A percentile compares a stretch with the other conserved stretches of the same genome.
phyloP scores from a whole-genome alignment of 2,329 filamentous ascomycete species.

The Emmonsiellopsis sp. region DNA sequence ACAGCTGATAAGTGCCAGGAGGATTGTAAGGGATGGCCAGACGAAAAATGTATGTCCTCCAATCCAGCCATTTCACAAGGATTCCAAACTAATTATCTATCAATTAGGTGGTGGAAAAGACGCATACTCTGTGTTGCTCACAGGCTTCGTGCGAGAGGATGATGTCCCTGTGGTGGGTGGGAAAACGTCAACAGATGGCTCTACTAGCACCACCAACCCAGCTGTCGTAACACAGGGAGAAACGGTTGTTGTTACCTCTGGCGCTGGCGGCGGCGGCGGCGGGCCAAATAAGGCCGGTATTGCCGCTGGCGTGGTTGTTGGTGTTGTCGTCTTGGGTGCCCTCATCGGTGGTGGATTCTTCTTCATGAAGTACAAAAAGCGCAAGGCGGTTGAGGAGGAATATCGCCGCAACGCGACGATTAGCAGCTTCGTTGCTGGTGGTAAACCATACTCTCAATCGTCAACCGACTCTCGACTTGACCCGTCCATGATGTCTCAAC shows the following conservation, averaged over 20 bases:
- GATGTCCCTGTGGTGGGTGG: conserved; percentile 16
- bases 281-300: conserved; percentile 71
- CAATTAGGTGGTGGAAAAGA: conserved; percentile 47
- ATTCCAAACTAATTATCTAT: conserved; percentile 14
- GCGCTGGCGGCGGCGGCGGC: conserved; percentile 21
- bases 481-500: conserved; percentile 67
- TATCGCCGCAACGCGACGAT: conserved; percentile 72
- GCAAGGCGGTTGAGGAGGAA: conserved; percentile 71
- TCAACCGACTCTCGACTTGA: conserved; percentile 80
- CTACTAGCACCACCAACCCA: conserved; percentile 28
- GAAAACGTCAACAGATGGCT: conserved; percentile 21
- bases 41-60: conserved; percentile 53
- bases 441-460: conserved; percentile 48
- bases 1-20: conserved; percentile 53
- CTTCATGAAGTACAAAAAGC: conserved; percentile 64
- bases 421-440: conserved; percentile 58
- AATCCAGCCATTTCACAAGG: background rate
- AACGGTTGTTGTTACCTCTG: conserved; percentile 17
- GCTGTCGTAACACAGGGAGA: conserved; percentile 26
- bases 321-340: conserved; percentile 59
- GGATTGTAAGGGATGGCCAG: conserved; percentile 53
- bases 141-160: conserved; percentile 36
- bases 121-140: conserved; percentile 43
- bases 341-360: conserved; percentile 62
- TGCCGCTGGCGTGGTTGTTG: conserved; percentile 78